Conservation (phyloP, 2,329 filamentous ascomycete genomes). For the Cladobotryum protrusum region DNA sequence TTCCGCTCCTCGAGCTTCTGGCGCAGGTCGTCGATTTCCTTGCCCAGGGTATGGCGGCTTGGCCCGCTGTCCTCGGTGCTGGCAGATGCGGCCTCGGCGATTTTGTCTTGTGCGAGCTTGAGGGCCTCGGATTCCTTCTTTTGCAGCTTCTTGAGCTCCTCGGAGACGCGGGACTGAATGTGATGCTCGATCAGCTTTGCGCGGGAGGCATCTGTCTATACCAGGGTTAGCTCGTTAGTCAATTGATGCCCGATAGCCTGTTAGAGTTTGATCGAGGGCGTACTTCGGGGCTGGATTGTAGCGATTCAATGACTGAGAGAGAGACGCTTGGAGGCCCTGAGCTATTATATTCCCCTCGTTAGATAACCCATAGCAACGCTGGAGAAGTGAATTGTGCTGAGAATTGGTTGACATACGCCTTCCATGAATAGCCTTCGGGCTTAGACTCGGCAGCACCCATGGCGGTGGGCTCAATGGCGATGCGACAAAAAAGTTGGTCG, state of each 20-base stretch:
- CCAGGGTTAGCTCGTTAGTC: slow-evolving; percentile 1
- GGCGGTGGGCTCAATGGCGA: slow-evolving; percentile 34
- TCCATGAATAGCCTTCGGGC: slow-evolving; percentile 45
- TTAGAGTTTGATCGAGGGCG: slow-evolving; percentile 16
- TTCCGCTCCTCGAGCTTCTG: slow-evolving; percentile 56
- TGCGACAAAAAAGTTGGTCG: slow-evolving; percentile 24
- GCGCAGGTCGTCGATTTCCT: slow-evolving; percentile 54
- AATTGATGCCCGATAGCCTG: not conserved
- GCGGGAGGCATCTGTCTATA: slow-evolving; percentile 81
- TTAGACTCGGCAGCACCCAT: slow-evolving; percentile 56
- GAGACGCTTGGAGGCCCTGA: slow-evolving; percentile 56
- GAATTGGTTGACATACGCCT: slow-evolving; percentile 40
- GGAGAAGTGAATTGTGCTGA: not conserved
- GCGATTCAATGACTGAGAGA: slow-evolving; percentile 71
- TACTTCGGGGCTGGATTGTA: slow-evolving; percentile 85
- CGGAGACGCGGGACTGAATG: slow-evolving; percentile 78
- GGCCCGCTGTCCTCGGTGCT: slow-evolving; percentile 33
- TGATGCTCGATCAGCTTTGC: slow-evolving; percentile 77
- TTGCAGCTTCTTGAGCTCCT: slow-evolving; percentile 76
- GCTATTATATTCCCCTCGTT: slow-evolving; percentile 24
- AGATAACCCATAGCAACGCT: not conserved
- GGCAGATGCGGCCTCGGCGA: slow-evolving; percentile 56
- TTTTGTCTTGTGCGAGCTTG: slow-evolving; percentile 59
- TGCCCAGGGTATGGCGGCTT: slow-evolving; percentile 46
- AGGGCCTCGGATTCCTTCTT: slow-evolving; percentile 64